Conservation (phyloP, 1,139 yeast species). For the Candida tropicalis region DNA sequence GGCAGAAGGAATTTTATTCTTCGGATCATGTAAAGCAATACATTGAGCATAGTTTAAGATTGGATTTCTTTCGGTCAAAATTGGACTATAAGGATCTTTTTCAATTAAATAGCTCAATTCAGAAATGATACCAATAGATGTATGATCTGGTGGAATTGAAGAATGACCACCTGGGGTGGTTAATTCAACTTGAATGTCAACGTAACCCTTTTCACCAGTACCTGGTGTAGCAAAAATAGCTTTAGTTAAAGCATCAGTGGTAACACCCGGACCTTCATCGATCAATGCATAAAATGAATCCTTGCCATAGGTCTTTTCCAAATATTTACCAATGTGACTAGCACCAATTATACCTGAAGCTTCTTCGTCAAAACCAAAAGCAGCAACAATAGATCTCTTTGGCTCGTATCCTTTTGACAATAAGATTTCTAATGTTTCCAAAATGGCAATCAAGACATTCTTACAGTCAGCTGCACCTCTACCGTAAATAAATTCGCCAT, state of each 20-base stretch:
- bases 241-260: conserved; percentile 29
- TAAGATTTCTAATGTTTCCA: conserved; percentile 43
- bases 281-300: conserved; percentile 42
- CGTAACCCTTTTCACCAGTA: conserved; percentile 45
- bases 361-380: conserved; percentile 52
- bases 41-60: conserved; percentile 36
- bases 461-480: conserved; percentile 49
- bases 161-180: conserved; percentile 51
- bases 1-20: conserved; percentile 21
- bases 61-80: conserved; percentile 38
- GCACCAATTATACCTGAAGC: conserved; percentile 43
- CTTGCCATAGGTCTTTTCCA: conserved; percentile 35
- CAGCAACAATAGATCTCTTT: conserved; percentile 38
- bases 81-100: conserved; percentile 36
- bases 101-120: conserved; percentile 43
- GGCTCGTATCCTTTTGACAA: conserved; percentile 33
- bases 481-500: conserved; percentile 49
- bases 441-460: conserved; percentile 38
- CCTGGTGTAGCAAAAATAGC: conserved; percentile 40
- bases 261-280: conserved; percentile 47
- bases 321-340: conserved; percentile 26
- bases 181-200: conserved; percentile 35
- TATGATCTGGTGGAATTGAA: conserved; percentile 49
- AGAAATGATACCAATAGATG: conserved; percentile 47
- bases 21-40: conserved; percentile 34